These are phyloP conservation scores for Mycosphaerelloides madeirae DNA, from an alignment of 2,329 filamentous ascomycete genomes.

Conservation along the genomic window DNA sequence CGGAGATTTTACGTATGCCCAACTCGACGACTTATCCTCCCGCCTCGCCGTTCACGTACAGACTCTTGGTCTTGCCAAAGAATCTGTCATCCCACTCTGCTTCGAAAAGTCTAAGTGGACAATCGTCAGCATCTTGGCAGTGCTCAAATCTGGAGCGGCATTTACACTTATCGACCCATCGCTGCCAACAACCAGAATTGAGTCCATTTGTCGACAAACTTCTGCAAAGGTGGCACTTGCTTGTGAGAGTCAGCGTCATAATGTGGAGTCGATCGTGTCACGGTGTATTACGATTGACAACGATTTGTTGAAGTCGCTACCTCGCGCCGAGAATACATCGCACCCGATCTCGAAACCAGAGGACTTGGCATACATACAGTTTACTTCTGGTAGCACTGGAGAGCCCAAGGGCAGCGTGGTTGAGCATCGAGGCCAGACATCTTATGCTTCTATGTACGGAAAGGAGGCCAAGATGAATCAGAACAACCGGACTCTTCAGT, in stretches of 20 bases:
- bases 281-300: slow-evolving; percentile 1
- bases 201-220: slow-evolving; percentile 4
- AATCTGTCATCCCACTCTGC: slow-evolving; percentile 30
- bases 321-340: background rate
- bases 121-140: slow-evolving; percentile 34
- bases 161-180: slow-evolving; percentile 36
- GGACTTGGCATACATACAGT: slow-evolving; percentile 13
- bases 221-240: slow-evolving; percentile 1
- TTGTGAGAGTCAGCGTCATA: background rate
- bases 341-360: slow-evolving; percentile 1
- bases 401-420: slow-evolving; percentile 18
- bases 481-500: slow-evolving; percentile 1
- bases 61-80: background rate
- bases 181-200: slow-evolving; percentile 8
- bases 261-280: background rate
- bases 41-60: background rate
- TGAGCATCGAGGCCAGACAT: slow-evolving; percentile 1
- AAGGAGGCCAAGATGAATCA: background rate
- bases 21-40: slow-evolving; percentile 4
- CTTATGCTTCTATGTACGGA: background rate
- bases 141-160: slow-evolving; percentile 36
- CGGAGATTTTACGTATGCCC: slow-evolving; percentile 5
- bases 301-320: background rate
- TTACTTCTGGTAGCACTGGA: slow-evolving; percentile 23
- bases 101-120: slow-evolving; percentile 37